Evolutionary conservation across 805 yeast species (phyloP).

Genomic region (Metschnikowia continentalis): DNA sequence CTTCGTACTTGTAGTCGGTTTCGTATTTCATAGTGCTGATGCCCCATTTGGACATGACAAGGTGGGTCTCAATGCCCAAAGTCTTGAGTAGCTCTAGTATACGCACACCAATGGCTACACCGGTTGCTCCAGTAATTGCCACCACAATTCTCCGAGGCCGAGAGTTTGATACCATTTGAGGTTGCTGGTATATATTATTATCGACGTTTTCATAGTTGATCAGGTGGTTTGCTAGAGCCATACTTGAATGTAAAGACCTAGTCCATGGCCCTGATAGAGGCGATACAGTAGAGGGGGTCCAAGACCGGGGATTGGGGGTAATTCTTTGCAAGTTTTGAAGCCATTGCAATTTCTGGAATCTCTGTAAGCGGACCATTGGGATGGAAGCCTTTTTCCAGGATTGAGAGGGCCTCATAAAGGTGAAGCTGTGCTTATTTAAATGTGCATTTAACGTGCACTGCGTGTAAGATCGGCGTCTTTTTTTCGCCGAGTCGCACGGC

Average conservation of each 20-base stretch:
- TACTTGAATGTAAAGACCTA: not conserved
- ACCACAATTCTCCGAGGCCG: slow-evolving; percentile 21
- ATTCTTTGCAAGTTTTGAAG: not conserved
- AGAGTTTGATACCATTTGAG: not conserved
- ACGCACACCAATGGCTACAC: slow-evolving; percentile 21
- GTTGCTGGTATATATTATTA: not conserved
- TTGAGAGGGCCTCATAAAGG: not conserved
- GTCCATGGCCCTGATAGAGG: not conserved
- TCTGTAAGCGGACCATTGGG: not conserved
- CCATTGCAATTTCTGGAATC: too few relatives aligned
- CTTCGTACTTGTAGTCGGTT: slow-evolving; percentile 19
- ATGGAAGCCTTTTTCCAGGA: too few relatives aligned
- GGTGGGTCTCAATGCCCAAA: slow-evolving; percentile 20
- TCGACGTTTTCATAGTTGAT: not conserved
- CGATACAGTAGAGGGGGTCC: too few relatives aligned
- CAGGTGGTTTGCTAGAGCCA: not conserved
- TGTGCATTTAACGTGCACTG: not conserved
- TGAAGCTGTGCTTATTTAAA: not conserved
- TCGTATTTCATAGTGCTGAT: slow-evolving; percentile 25
- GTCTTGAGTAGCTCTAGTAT: slow-evolving; percentile 17
- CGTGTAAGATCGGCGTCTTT: not conserved
- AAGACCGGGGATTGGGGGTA: not conserved
- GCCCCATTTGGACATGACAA: slow-evolving; percentile 27
- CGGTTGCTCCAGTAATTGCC: slow-evolving; percentile 27
- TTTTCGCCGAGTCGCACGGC: not conserved